Base-by-base conservation (phyloP, 192 early-diverging fungal species). In the Spizellomyces punctatus region DNA sequence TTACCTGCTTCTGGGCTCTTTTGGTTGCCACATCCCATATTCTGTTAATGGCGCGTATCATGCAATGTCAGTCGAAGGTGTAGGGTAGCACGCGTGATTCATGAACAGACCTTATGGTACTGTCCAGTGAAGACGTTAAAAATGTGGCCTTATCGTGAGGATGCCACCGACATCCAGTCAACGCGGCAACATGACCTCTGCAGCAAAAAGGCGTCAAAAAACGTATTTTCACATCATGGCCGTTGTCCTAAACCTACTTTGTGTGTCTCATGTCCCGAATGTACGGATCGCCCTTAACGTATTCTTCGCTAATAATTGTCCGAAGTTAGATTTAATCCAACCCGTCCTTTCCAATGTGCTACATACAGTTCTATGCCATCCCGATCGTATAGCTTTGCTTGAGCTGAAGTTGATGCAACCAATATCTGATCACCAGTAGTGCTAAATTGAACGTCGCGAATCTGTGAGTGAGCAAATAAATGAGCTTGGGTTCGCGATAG, bases 201-300 rank as follows among this genome's bases (percentile, higher is more conserved):
- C 67, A 36, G 27, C 62, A 45, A 65, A 43, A 22, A 63, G 2
- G 50, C 16, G 12, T 54, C 50, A 12, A 0, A n/a, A 12, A 54
- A 0, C 50, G 4, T n/a, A 54, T 54, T 2, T 0, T 54, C 50
- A 54, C 50, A n/a, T n/a, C 50, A 54, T 54, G 14, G 50, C 17
- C 27, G 0, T 36, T 36, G 27, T 36, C 27, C 0, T 36, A 36
- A 2, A 52, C 79, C 58, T 69, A 88, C 68, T 76, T 86, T 46
- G 93, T 94, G 46, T 92, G 75, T 16, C 94, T 83, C 79, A 93
- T 81, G 72, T 98, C 96, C 10, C 91, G 83, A 46, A 98, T 89
- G 72, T 98, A 98, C 66, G 92, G 92, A 75, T 98, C 96, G 41
- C 96, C 96, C 67, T 95, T 95, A 64, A 86, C 81, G 60, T 86